A percentile compares a stretch with the other conserved stretches of the same genome.
Conservation (phyloP, 116 monocot genomes). For the Thalassia testudinum region DNA sequence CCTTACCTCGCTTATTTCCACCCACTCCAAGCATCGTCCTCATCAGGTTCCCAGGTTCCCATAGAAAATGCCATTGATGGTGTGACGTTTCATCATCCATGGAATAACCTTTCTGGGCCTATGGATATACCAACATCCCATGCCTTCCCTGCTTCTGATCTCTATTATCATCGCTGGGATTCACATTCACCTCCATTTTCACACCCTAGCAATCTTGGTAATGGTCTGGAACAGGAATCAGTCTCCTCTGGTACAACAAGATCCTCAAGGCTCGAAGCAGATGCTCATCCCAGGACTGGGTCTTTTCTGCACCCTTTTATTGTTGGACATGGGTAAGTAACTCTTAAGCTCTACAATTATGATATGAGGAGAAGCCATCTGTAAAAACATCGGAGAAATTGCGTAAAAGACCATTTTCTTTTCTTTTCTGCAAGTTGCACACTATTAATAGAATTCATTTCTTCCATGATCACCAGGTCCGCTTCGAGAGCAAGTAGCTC, state of each 20-base stretch:
- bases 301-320: conserved; percentile 17
- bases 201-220: conserved; percentile 3
- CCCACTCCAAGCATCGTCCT: conserved; percentile 26
- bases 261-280: conserved; percentile 12
- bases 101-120: conserved; percentile 16
- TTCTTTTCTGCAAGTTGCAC: too few species aligned
- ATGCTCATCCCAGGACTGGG: conserved; percentile 17
- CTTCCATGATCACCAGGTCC: conserved; percentile 9
- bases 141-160: conserved; percentile 18
- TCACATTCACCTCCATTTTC: conserved; percentile 22
- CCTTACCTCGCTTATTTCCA: conserved; percentile 43
- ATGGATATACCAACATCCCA: conserved; percentile 20
- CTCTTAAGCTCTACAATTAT: too few species aligned
- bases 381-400: too few species aligned
- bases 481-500: conserved; percentile 24
- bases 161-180: conserved; percentile 33
- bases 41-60: conserved; percentile 23
- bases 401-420: too few species aligned
- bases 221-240: conserved; percentile 14
- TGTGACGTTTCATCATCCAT: conserved; percentile 28
- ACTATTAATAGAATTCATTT: too few species aligned
- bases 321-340: conserved; percentile 20
- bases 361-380: too few species aligned
- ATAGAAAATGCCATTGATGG: conserved; percentile 21
- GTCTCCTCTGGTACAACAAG: conserved; percentile 9